Evolutionary conservation across 2,329 filamentous ascomycete species (phyloP).

Genomic region (Periconia sp.): DNA sequence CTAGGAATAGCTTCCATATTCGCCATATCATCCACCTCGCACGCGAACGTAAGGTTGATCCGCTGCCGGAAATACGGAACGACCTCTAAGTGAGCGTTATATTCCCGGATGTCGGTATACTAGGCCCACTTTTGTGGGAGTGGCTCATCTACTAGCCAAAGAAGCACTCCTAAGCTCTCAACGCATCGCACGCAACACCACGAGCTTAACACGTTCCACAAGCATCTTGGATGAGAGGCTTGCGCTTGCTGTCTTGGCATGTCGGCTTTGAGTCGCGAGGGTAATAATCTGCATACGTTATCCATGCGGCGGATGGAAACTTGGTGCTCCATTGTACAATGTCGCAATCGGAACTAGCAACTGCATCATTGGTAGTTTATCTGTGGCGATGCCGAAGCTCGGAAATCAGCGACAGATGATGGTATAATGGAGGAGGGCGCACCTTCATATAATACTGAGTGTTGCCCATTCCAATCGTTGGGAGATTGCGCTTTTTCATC

Average conservation of each 20-base stretch:
- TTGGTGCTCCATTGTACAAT: not conserved
- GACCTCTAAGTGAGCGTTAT: too few relatives aligned
- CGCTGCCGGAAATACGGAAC: not conserved
- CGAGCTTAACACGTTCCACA: slow-evolving; percentile 3
- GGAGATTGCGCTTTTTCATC: too few relatives aligned
- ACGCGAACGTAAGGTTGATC: slow-evolving; percentile 3
- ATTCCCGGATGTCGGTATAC: not conserved
- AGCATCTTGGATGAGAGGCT: not conserved
- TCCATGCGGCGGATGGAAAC: not conserved
- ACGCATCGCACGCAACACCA: slow-evolving; percentile 5
- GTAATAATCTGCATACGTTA: slow-evolving; percentile 1
- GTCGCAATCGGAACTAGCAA: slow-evolving; percentile 1
- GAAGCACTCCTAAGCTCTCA: slow-evolving; percentile 5
- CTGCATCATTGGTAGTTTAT: not conserved
- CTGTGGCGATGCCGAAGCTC: not conserved
- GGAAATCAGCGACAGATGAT: not conserved
- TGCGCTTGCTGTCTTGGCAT: not conserved
- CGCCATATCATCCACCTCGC: slow-evolving; percentile 5
- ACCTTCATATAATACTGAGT: not conserved
- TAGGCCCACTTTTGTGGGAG: not conserved
- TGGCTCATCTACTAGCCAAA: not conserved
- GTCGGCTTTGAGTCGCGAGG: not conserved
- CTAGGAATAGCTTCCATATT: not conserved
- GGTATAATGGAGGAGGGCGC: slow-evolving; percentile 1
- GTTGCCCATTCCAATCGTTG: too few relatives aligned